A percentile compares a stretch with the other conserved stretches of the same genome.
phyloP scores from a whole-genome alignment of 2,329 filamentous ascomycete genomes.

The Allantophomopsis lycopodina region DNA sequence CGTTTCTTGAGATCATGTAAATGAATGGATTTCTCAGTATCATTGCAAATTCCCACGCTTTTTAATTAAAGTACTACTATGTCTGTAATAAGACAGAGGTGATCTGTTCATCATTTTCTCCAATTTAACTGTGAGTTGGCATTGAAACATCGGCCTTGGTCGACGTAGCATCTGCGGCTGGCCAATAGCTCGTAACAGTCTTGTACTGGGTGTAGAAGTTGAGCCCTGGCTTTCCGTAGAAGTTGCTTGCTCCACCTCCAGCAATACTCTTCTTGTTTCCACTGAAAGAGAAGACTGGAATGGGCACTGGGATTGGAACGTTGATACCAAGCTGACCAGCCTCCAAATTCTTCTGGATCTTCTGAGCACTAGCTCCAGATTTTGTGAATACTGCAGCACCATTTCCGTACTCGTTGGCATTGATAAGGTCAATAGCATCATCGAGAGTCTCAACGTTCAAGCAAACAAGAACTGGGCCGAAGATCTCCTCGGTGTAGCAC shows the following conservation, averaged over 20 bases:
- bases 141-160: constrained; percentile 81
- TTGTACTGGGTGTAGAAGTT: constrained; percentile 96
- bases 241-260: constrained; percentile 82
- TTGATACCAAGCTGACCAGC: constrained; percentile 81
- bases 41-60: no score
- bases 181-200: constrained; percentile 92
- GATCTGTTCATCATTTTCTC: no score
- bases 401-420: constrained; percentile 78
- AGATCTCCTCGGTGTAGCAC: constrained; percentile 79
- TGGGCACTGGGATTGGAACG: constrained; percentile 56
- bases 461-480: constrained; percentile 73
- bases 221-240: constrained; percentile 87
- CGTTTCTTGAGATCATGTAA: no score
- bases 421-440: constrained; percentile 70
- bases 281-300: constrained; percentile 61
- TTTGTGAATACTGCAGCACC: constrained; percentile 75
- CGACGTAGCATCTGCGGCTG: constrained; percentile 68
- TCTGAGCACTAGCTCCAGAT: constrained; percentile 62
- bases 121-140: constrained; percentile 45
- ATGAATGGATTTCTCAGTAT: no score
- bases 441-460: constrained; percentile 67
- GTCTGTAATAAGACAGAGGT: no score
- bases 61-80: no score
- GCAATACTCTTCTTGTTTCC: constrained; percentile 84
- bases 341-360: constrained; percentile 70